A percentile compares a stretch with the other conserved stretches of the same genome.
phyloP scores from a whole-genome alignment of 139 green algal species.

The Micractinium sp. region DNA sequence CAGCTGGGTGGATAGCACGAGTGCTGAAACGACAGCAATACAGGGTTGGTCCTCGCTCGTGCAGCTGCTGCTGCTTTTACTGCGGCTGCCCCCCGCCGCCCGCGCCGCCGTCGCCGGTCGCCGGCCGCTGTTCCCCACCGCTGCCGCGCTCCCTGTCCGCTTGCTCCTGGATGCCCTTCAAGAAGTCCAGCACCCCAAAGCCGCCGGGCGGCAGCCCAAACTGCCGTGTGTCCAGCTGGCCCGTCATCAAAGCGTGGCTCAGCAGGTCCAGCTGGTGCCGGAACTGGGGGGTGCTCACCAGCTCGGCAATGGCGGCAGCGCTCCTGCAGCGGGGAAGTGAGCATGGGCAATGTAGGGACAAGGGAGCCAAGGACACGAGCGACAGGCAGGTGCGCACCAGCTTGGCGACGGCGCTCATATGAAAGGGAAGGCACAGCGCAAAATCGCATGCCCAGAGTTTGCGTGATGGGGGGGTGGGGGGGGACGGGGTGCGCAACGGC shows the following conservation, averaged over 20 bases:
- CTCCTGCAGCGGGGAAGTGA: neutral
- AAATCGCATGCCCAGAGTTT: no score
- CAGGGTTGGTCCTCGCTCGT: no score
- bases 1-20: neutral
- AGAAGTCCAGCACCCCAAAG: constrained; percentile 43
- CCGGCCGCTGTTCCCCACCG: neutral
- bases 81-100: neutral
- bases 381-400: neutral
- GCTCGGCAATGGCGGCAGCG: constrained; percentile 27
- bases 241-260: constrained; percentile 61
- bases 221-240: constrained; percentile 71
- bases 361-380: no score
- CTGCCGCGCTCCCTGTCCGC: constrained; percentile 36
- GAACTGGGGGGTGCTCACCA: constrained; percentile 74
- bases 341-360: no score
- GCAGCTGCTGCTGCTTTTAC: neutral
- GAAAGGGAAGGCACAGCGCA: neutral
- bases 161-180: constrained; percentile 40
- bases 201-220: constrained; percentile 68
- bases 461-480: no score
- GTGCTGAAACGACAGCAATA: neutral
- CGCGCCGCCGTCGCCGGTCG: neutral
- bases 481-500: no score
- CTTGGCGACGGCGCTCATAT: neutral
- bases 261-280: constrained; percentile 68